These are phyloP conservation scores for Diaporthe vexans DNA, from an alignment of 2,329 filamentous ascomycete species.

Conservation along the genomic window DNA sequence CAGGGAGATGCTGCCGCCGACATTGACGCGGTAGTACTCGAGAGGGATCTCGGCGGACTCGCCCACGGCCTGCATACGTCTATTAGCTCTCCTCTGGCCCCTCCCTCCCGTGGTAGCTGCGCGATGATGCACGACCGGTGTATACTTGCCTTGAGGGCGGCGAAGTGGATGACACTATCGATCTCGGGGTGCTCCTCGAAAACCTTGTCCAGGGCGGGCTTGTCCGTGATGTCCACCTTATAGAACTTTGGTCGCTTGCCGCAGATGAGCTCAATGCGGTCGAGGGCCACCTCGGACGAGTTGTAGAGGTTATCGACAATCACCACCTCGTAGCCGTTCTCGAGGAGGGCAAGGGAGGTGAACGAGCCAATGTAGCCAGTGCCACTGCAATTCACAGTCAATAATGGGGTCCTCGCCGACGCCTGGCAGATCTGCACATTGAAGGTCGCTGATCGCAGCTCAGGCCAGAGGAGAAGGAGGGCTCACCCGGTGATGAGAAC, in stretches of 20 bases:
- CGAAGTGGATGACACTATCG: conserved; percentile 99
- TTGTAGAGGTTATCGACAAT: conserved; percentile 98
- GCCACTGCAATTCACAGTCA: conserved; percentile 73
- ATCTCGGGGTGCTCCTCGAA: conserved; percentile 92
- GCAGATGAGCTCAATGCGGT: conserved; percentile 94
- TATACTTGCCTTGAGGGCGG: conserved; percentile 85
- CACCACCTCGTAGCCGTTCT: conserved; percentile 96
- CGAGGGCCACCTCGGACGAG: conserved; percentile 90
- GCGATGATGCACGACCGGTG: conserved; percentile 14
- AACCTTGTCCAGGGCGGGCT: conserved; percentile 85
- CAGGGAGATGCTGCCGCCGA: conserved; percentile 90
- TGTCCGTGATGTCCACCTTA: conserved; percentile 89
- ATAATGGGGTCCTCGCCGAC: conserved; percentile 30
- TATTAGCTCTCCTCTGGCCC: conserved; percentile 2
- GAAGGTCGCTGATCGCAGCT: conserved; percentile 9
- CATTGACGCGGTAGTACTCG: conserved; percentile 98
- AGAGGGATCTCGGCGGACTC: conserved; percentile 94
- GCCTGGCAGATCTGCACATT: not conserved
- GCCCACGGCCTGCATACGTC: conserved; percentile 80
- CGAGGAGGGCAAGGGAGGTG: conserved; percentile 90
- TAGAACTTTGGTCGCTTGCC: conserved; percentile 90
- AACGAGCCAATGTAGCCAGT: conserved; percentile 99
- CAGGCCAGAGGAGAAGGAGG: conserved; percentile 38
- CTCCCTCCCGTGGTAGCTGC: not conserved
- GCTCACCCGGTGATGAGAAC: conserved; percentile 93